phyloP scores from a whole-genome alignment of 371 early-diverging fungal species.

The Chytridiales sp. region DNA sequence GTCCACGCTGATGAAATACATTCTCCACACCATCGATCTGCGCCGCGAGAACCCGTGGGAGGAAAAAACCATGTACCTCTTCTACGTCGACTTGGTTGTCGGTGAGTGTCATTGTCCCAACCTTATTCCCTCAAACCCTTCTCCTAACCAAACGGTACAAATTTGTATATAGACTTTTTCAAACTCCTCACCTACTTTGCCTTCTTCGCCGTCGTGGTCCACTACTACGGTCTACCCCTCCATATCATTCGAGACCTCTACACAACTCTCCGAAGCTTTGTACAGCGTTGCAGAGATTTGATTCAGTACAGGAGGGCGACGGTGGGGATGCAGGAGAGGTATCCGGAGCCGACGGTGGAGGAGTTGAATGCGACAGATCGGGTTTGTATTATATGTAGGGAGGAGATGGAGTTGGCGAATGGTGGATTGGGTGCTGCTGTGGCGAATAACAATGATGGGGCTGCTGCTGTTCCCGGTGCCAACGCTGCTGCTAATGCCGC shows the following conservation, averaged over 20 bases:
- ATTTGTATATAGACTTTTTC: slow-evolving; percentile 66
- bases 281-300: slow-evolving; percentile 82
- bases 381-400: slow-evolving; percentile 95
- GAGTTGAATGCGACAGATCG: slow-evolving; percentile 82
- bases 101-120: slow-evolving; percentile 48
- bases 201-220: slow-evolving; percentile 83
- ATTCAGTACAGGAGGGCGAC: slow-evolving; percentile 91
- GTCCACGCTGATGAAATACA: slow-evolving; percentile 77
- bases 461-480: slow-evolving; percentile 20
- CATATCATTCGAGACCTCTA: slow-evolving; percentile 96
- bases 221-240: slow-evolving; percentile 78
- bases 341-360: slow-evolving; percentile 82
- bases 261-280: slow-evolving; percentile 84
- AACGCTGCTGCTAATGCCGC: slow-evolving; percentile 25
- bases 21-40: slow-evolving; percentile 81
- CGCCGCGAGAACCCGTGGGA: slow-evolving; percentile 88
- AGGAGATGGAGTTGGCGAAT: slow-evolving; percentile 72
- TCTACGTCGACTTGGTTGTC: slow-evolving; percentile 78
- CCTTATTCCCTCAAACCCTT: neutral
- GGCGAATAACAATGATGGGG: too few relatives aligned
- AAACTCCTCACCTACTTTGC: slow-evolving; percentile 81
- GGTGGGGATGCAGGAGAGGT: slow-evolving; percentile 90
- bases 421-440: neutral
- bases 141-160: neutral
- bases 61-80: slow-evolving; percentile 85